Percentiles rank a stretch among this genome's conserved stretches.
These are phyloP conservation scores for Ogataea parapolymorpha DNA, from an alignment of 805 yeast genomes.

Conservation along the genomic window DNA sequence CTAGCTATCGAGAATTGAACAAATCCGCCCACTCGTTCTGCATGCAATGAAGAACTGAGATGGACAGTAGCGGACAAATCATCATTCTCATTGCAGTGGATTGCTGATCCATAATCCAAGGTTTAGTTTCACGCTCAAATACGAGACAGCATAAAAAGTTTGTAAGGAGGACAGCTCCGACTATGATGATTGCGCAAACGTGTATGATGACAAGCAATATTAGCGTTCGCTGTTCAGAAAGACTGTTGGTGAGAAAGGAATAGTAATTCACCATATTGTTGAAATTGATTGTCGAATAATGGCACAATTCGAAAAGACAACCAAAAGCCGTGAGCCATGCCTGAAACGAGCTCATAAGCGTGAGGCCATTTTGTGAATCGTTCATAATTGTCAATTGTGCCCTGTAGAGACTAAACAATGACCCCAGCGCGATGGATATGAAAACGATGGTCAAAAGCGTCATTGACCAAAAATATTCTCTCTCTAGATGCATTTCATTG, in stretches of 20 bases:
- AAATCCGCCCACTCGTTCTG: conserved; percentile 15
- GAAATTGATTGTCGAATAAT: conserved; percentile 21
- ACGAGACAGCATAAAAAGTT: conserved; percentile 14
- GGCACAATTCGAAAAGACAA: conserved; percentile 23
- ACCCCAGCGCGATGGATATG: conserved; percentile 5
- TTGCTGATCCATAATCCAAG: conserved; percentile 16
- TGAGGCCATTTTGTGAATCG: conserved; percentile 10
- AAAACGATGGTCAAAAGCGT: conserved; percentile 5
- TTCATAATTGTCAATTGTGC: not conserved
- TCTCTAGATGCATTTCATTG: conserved; percentile 6
- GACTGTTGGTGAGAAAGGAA: not conserved
- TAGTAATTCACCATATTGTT: conserved; percentile 17
- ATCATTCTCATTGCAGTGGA: conserved; percentile 8
- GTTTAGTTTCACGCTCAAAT: conserved; percentile 8
- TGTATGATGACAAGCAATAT: conserved; percentile 12
- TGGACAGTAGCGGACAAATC: conserved; percentile 15
- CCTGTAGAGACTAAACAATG: conserved; percentile 7
- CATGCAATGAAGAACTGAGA: conserved; percentile 14
- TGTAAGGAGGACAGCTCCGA: conserved; percentile 20
- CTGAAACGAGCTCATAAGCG: conserved; percentile 14
- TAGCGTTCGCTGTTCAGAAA: not conserved
- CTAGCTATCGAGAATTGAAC: conserved; percentile 5
- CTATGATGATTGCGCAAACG: conserved; percentile 12
- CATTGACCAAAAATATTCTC: conserved; percentile 14
- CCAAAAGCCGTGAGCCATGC: conserved; percentile 22